Base-by-base conservation (phyloP, 2,329 filamentous ascomycete genomes). In the Periconia macrospinosa region DNA sequence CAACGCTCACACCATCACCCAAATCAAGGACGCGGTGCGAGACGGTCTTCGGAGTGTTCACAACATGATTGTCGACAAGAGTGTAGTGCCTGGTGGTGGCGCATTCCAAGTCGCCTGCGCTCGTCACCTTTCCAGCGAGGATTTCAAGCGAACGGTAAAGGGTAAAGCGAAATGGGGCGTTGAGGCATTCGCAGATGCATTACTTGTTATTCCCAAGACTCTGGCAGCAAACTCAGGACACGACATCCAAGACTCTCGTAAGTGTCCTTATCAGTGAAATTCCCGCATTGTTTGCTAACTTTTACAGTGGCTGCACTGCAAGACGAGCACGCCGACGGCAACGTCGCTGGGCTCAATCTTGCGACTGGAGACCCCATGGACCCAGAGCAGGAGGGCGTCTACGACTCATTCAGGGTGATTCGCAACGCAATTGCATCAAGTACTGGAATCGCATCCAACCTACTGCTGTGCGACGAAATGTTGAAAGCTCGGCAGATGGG, bases 1-100 rank as follows among this genome's bases (percentile, higher is more conserved):
- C 59, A 99, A 99, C 77, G 83, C 87, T 70, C 94, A 99, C 80
- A 97, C 93, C 57, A 99, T 99, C 68, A 87, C 90, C 14, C 94
- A 99, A 77, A 92, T 99, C 70, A 96, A 92, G 61, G 94, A 99
- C 72, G 94, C 94, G 2, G 94, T 97, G 43, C 86, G 94, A 50
- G 94, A 99, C 72, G 94, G 94, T 58, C 83, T 99, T 63, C 86
- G 94, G 70, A 96, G 91, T 73, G 94, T 97, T 47, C 97, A 97
- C 85, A 99, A 99, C 82, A 96, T 96, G 83, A 97, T 99, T 74
- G 93, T 97, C n/a, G 94, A 99, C 75, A 86, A 88, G 77, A 93
- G 90, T 63, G 94, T 99, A 18, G 91, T 99, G 23, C 94, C 94
- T 1, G 94, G 94, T 54, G 94, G 87, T 53, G 94, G 94, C 66